Conservation (phyloP, 768 basidiomycete species). For the Mrakia gelida region DNA sequence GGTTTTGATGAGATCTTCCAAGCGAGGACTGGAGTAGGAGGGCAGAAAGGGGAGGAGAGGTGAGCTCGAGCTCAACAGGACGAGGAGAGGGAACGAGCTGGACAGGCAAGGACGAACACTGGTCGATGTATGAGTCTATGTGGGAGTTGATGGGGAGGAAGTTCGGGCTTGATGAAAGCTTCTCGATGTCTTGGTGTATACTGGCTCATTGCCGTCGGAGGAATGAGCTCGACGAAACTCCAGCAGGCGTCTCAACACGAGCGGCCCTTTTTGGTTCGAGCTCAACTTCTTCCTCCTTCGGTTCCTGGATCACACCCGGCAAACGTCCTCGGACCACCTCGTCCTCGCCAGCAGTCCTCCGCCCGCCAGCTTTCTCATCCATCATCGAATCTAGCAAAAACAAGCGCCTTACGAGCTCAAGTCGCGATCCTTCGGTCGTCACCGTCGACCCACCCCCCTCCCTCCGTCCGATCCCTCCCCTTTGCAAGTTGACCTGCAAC, state of each 20-base stretch:
- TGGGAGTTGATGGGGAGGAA: background rate
- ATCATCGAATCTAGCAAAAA: too few relatives aligned
- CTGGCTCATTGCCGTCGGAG: background rate
- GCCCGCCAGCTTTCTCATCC: too few relatives aligned
- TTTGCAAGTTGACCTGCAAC: too few relatives aligned
- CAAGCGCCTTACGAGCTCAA: too few relatives aligned
- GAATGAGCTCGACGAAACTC: background rate
- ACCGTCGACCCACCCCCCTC: too few relatives aligned
- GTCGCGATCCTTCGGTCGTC: too few relatives aligned
- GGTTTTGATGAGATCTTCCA: constrained; percentile 4
- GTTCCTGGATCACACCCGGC: background rate
- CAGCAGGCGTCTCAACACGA: background rate
- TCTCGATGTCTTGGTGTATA: background rate
- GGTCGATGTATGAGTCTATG: background rate
- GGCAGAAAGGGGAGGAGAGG: background rate
- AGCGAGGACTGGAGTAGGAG: background rate
- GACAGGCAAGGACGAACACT: background rate
- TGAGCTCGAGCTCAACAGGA: constrained; percentile 5
- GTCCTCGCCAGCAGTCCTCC: too few relatives aligned
- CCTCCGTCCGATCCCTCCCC: too few relatives aligned
- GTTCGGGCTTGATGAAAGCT: background rate
- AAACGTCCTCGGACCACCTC: too few relatives aligned
- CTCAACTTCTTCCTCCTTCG: background rate
- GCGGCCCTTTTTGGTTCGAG: background rate
- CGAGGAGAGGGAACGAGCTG: background rate